Conservation (phyloP, 208 protist genomes). For the Endotrypanum monterogeii region DNA sequence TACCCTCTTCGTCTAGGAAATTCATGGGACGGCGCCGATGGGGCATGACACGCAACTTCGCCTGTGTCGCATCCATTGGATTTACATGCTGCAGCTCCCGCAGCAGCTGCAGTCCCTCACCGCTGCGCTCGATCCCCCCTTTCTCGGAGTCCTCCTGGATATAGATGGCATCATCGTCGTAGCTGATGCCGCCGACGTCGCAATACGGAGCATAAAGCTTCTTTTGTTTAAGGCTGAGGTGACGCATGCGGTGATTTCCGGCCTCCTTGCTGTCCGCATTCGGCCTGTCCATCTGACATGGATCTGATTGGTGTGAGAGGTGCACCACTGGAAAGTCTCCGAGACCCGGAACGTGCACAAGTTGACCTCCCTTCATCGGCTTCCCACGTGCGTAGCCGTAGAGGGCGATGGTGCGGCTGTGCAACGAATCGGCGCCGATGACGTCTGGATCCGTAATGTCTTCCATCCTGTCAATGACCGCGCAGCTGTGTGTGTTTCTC, state of each 20-base stretch:
- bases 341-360: conserved; percentile 97
- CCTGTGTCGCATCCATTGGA: conserved; percentile 70
- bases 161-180: conserved; percentile 98
- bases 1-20: conserved; percentile 80
- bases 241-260: conserved; percentile 85
- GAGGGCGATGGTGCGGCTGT: conserved; percentile 90
- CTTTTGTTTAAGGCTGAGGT: conserved; percentile 94
- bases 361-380: conserved; percentile 91
- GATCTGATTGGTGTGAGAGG: conserved; percentile 94
- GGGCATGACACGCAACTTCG: conserved; percentile 47
- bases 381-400: conserved; percentile 99
- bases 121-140: conserved; percentile 75
- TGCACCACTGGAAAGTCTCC: conserved; percentile 96
- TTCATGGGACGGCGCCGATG: conserved; percentile 67
- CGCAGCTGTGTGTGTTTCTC: conserved; percentile 97
- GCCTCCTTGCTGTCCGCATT: conserved; percentile 26
- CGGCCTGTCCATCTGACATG: conserved; percentile 88
- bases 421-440: conserved; percentile 66
- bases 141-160: conserved; percentile 92
- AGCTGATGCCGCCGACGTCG: conserved; percentile 98
- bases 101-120: conserved; percentile 81
- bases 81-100: conserved; percentile 73
- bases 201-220: conserved; percentile 98
- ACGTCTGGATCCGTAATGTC: conserved; percentile 97
- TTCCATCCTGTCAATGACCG: conserved; percentile 97